A percentile compares a stretch with the other conserved stretches of the same genome.
Conservation (phyloP, 306 rosid species). For the Lupinus albus region DNA sequence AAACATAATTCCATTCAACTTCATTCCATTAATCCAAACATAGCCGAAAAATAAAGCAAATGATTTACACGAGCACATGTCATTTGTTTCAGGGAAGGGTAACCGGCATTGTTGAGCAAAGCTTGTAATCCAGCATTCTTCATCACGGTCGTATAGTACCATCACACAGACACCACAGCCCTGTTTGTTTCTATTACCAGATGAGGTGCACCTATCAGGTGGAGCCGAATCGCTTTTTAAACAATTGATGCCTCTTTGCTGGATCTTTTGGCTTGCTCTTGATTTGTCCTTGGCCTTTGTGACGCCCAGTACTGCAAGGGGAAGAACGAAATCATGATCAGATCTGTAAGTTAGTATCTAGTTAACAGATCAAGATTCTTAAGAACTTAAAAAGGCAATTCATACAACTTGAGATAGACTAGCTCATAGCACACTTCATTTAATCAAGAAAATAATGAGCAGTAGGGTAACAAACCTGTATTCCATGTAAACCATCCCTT, state of each 20-base stretch:
- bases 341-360: constrained; percentile 18
- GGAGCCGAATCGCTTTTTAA: constrained; percentile 62
- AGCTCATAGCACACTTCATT: neutral
- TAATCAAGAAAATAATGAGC: constrained; percentile 12
- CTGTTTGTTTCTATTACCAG: constrained; percentile 29
- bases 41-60: neutral
- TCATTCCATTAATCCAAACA: too few species aligned
- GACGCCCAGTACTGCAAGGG: constrained; percentile 61
- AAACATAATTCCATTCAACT: too few species aligned
- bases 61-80: neutral
- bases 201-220: constrained; percentile 31
- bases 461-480: constrained; percentile 59
- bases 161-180: neutral
- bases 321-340: constrained; percentile 23
- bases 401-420: constrained; percentile 26
- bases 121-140: constrained; percentile 8
- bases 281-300: constrained; percentile 60
- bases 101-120: constrained; percentile 4
- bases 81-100: neutral
- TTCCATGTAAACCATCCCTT: constrained; percentile 93
- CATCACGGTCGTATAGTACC: constrained; percentile 11
- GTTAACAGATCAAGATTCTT: constrained; percentile 11
- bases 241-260: constrained; percentile 71
- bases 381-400: constrained; percentile 16
- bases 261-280: constrained; percentile 95